Evolutionary conservation across 2,329 filamentous ascomycete genomes (phyloP), one percentile per base, ranked within the genome.

Genomic region (Biscogniauxia sp.): DNA sequence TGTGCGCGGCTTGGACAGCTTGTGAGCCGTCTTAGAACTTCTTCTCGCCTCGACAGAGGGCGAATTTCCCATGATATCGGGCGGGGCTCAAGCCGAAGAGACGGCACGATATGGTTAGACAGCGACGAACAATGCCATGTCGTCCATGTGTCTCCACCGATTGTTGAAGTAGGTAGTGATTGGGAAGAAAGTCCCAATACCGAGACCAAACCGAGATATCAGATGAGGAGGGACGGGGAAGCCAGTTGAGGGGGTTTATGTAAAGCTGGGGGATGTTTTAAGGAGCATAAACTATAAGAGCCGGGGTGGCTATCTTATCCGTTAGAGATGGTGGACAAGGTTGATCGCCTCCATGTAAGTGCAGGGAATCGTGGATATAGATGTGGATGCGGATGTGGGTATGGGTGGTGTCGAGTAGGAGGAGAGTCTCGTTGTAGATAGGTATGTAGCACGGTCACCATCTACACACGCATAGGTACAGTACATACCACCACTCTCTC

Each of bases 1-100:
- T 41, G 75, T 77, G 61, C 76, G 79, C 61, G 80, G 78, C 70
- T 85, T 85, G 55, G 79, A 82, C 62, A 85, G 76, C 74, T 79
- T 84, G 64, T 83, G 79, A 69, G 79, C 72, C 57, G 73, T 60
- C 67, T 70, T 75, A 61, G 70, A 73, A 64, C 67, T 66, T 61
- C 68, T 74, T 70, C 59, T 69, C 62, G 76, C 75, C 72, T 82
- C 78, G 66, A 76, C 71, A 52, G 81, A 85, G 59, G 79, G 72
- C 53, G 76, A 72, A 70, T 84, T 84, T 58, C 82, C 82, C 82
- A 85, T 85, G 65, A 59, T 73, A 69, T 62, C 59, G 60, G 50
- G 52, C 63, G 66, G 62, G 59, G 64, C 59, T 60, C 61, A 62
- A 68, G 65, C 71, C 67, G 66, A 68, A 61, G 62, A 58, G 61